Base-by-base conservation (phyloP, 1,139 yeast genomes). In the Pichia kudriavzevii region DNA sequence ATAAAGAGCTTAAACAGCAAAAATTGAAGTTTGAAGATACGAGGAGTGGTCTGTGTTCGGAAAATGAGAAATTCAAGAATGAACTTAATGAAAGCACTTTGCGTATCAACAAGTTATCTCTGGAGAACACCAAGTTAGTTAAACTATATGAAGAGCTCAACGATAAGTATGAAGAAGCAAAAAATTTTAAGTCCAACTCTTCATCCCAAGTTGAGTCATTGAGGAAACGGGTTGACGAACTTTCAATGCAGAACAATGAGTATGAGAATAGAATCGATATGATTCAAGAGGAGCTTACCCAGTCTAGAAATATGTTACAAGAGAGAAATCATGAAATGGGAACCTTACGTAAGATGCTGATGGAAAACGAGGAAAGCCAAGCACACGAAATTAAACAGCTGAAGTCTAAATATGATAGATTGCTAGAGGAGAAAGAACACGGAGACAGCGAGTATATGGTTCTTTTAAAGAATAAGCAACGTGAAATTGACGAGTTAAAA, bases 311-410 rank as follows among this genome's bases (percentile, higher is more conserved):
- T 29, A 66, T 77, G 55, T 60, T 88, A 7, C 91, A 79, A 49
- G 95, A 87, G 46, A 72, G 94, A 43, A 75, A 80, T 1, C 66
- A 88, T 32, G 97, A 91, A 58, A 67, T 87, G 1, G 66, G 78
- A 4, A 76, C 85, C 0, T 71, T 85, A 59, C 69, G 94, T 45
- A 64, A 84, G 42, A 58, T 85, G 26, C 54, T 85, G 18, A 57
- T 74, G 30, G 95, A 84, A 30, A 68, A 74, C 5, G 91, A 85
- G 47, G 78, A 74, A 31, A 68, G 66, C 31, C 69, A 73, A 35
- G 72, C 68, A 28, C 46, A 52, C 6, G 71, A 72, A 39, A 60
- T 72, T 10, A 58, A 59, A 26, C 77, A 72, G 27, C 51, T 73
- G 14, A 65, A 59, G 23, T 65, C 64, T 7, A 64, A 63, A 35